Conservation (phyloP, 2,329 filamentous ascomycete genomes). For the Geosmithia putterillii region DNA sequence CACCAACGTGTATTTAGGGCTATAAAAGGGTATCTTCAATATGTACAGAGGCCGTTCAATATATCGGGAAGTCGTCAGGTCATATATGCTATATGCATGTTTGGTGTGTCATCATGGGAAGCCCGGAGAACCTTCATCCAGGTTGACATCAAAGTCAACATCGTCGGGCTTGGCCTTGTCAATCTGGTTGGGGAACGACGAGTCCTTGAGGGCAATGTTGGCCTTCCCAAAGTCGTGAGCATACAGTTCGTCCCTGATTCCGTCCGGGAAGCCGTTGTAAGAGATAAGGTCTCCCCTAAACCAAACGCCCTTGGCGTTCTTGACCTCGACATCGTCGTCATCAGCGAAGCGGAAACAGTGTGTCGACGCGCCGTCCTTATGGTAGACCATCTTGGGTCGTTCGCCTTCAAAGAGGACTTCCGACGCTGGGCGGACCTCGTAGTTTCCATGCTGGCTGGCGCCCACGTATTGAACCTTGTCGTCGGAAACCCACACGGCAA, state of each 20-base stretch:
- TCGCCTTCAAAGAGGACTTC: slow-evolving; percentile 15
- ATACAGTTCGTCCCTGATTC: slow-evolving; percentile 3
- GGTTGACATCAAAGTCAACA: slow-evolving; percentile 3
- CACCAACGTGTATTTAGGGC: too few relatives aligned
- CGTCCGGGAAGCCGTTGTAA: slow-evolving; percentile 17
- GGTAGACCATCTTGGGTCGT: slow-evolving; percentile 24
- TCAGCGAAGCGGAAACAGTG: slow-evolving; percentile 22
- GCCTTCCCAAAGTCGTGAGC: slow-evolving; percentile 6
- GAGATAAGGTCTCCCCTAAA: slow-evolving; percentile 16
- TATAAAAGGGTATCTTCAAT: too few relatives aligned
- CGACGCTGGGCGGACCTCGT: slow-evolving; percentile 9
- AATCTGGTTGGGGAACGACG: slow-evolving; percentile 1
- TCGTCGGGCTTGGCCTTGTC: slow-evolving; percentile 3
- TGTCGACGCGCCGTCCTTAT: slow-evolving; percentile 20
- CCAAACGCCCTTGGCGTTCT: slow-evolving; percentile 22
- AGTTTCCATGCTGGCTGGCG: slow-evolving; percentile 18
- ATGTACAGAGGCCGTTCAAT: too few relatives aligned
- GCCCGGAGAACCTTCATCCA: slow-evolving; percentile 4
- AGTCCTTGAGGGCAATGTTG: slow-evolving; percentile 5
- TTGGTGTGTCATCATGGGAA: neutral
- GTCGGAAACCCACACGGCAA: slow-evolving; percentile 17
- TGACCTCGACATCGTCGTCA: slow-evolving; percentile 10
- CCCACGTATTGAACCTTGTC: slow-evolving; percentile 13
- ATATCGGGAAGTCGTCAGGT: too few relatives aligned
- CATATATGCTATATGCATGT: neutral